Conservation (phyloP, 202 grass and related monocot species). For the Schoenoplectus triqueter region DNA sequence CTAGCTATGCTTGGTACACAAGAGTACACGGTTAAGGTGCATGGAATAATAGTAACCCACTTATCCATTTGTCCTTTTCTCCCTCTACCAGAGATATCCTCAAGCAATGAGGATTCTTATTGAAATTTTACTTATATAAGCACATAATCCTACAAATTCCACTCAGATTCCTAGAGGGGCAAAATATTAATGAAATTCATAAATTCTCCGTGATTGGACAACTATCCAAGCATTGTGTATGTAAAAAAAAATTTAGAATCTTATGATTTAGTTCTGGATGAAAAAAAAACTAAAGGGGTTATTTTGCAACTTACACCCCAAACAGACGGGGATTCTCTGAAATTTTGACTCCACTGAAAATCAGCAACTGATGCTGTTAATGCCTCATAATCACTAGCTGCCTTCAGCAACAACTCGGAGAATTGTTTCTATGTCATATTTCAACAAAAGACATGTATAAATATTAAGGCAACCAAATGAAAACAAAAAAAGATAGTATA, state of each 20-base stretch:
- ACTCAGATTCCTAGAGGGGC: background rate
- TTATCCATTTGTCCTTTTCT: background rate
- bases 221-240: no score
- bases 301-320: constrained; percentile 76
- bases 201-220: no score
- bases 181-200: no score
- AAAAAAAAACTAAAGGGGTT: background rate
- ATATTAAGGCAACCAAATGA: constrained; percentile 11
- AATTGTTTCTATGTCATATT: constrained; percentile 88
- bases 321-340: constrained; percentile 90
- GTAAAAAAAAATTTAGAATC: background rate
- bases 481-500: background rate
- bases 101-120: background rate
- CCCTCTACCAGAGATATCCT: background rate
- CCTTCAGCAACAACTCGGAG: constrained; percentile 93
- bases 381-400: constrained; percentile 90
- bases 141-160: background rate
- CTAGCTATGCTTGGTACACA: background rate
- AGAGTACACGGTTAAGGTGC: background rate
- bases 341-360: constrained; percentile 98
- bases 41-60: background rate
- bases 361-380: constrained; percentile 83
- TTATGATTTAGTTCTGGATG: background rate
- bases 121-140: background rate
- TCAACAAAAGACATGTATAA: constrained; percentile 37